Percentiles rank a stretch among this genome's conserved stretches.
These are phyloP conservation scores for Pilobolus umbonatus DNA, from an alignment of 192 early-diverging fungal genomes.

Conservation along the genomic window DNA sequence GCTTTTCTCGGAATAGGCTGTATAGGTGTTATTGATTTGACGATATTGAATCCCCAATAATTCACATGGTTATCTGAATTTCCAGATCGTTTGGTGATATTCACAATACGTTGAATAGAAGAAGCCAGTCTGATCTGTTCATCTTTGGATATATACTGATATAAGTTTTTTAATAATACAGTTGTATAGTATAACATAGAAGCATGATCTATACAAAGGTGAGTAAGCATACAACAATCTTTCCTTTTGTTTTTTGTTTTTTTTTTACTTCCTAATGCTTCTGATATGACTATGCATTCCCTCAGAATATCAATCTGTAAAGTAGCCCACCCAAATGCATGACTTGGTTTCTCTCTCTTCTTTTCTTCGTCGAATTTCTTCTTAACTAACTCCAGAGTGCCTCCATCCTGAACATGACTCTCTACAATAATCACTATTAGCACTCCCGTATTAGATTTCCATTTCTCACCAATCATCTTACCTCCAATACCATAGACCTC, in stretches of 20 bases:
- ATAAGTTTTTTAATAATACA: slow-evolving; percentile 59
- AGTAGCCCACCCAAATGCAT: slow-evolving; percentile 63
- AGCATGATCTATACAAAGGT: slow-evolving; percentile 47
- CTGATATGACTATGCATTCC: slow-evolving; percentile 66
- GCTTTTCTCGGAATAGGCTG: slow-evolving; percentile 50
- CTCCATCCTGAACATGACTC: slow-evolving; percentile 26
- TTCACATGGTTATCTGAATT: slow-evolving; percentile 36
- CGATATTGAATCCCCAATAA: slow-evolving; percentile 56
- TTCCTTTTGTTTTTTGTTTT: neutral
- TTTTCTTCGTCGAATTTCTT: neutral
- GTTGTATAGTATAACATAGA: slow-evolving; percentile 60
- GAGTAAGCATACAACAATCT: neutral
- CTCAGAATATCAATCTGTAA: slow-evolving; percentile 73
- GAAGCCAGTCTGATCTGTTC: slow-evolving; percentile 62
- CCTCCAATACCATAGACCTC: slow-evolving; percentile 64
- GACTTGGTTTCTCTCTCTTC: neutral
- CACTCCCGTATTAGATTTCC: neutral
- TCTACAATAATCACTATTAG: neutral
- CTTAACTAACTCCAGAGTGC: slow-evolving; percentile 17
- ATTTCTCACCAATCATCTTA: too few species aligned
- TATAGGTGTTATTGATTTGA: slow-evolving; percentile 46
- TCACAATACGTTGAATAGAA: slow-evolving; percentile 51
- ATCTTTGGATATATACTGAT: slow-evolving; percentile 52
- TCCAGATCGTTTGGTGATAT: slow-evolving; percentile 47
- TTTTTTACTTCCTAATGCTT: slow-evolving; percentile 61